Evolutionary conservation across 164 flowering plant species (phyloP).

Genomic region (Piper longum): DNA sequence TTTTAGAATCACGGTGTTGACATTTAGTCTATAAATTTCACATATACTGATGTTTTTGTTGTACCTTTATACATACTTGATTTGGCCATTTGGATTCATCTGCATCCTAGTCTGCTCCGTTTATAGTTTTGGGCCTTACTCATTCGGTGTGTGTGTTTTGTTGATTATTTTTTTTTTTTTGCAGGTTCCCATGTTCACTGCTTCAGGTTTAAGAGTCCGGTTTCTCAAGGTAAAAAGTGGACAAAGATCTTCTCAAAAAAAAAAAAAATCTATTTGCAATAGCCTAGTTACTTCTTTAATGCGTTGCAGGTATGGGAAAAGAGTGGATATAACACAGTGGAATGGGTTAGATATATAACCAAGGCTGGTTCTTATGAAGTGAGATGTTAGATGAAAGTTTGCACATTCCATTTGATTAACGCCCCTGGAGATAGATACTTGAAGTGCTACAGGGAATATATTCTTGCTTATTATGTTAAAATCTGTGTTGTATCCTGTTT

Average conservation of each 20-base stretch:
- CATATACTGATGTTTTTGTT: too few relatives aligned
- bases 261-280: neutral
- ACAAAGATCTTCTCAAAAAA: neutral
- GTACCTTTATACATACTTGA: too few relatives aligned
- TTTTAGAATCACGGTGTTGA: too few relatives aligned
- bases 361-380: conserved; percentile 98
- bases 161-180: neutral
- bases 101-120: too few relatives aligned
- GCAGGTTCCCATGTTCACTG: conserved; percentile 99
- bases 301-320: conserved; percentile 91
- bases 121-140: too few relatives aligned
- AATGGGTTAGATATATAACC: conserved; percentile 98
- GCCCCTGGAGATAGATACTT: neutral
- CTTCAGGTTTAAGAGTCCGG: conserved; percentile 93
- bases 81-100: too few relatives aligned
- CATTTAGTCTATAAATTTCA: too few relatives aligned
- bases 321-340: conserved; percentile 96
- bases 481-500: neutral
- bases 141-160: neutral
- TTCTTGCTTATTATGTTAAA: neutral
- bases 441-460: neutral
- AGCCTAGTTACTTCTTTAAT: neutral
- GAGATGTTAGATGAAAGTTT: conserved; percentile 46
- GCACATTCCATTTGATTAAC: neutral
- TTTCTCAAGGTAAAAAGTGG: conserved; percentile 67